A percentile compares a stretch with the other conserved stretches of the same genome.
Conservation (phyloP, 306 rosid species). For the Rubus idaeus region DNA sequence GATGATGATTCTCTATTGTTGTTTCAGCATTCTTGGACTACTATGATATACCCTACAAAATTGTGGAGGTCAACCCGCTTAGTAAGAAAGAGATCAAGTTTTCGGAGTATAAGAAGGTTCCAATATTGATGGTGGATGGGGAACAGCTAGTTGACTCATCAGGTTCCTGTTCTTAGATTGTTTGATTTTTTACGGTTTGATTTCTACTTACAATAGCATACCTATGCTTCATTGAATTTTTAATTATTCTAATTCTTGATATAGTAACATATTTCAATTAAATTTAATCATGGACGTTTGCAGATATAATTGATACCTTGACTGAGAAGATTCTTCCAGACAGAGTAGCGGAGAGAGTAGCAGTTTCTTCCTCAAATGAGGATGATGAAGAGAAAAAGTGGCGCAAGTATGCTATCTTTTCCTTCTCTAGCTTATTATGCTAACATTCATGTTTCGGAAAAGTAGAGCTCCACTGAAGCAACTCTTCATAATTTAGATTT, state of each 20-base stretch:
- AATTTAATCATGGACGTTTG: conserved; percentile 20
- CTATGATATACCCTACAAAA: conserved; percentile 77
- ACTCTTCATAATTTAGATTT: neutral
- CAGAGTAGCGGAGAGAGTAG: conserved; percentile 34
- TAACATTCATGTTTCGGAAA: neutral
- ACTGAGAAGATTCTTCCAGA: conserved; percentile 47
- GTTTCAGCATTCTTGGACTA: conserved; percentile 89
- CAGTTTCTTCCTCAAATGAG: conserved; percentile 35
- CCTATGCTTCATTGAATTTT: neutral
- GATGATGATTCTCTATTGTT: conserved; percentile 19
- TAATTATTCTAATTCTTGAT: neutral
- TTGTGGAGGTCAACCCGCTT: conserved; percentile 93
- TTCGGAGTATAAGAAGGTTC: conserved; percentile 96
- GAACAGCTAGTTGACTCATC: conserved; percentile 93
- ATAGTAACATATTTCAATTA: neutral
- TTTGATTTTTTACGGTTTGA: conserved; percentile 3
- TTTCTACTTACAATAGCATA: neutral
- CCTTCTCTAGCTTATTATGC: conserved; percentile 3
- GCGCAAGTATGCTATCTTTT: conserved; percentile 62
- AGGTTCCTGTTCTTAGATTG: conserved; percentile 46
- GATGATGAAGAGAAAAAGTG: conserved; percentile 85
- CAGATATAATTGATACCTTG: conserved; percentile 79
- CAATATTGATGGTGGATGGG: conserved; percentile 88
- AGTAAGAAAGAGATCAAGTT: conserved; percentile 97
- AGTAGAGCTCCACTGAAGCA: neutral